Percentiles rank a stretch among this genome's conserved stretches.
These are phyloP conservation scores for Meira nashicola DNA, from an alignment of 1,284 basidiomycete species.

Conservation along the genomic window DNA sequence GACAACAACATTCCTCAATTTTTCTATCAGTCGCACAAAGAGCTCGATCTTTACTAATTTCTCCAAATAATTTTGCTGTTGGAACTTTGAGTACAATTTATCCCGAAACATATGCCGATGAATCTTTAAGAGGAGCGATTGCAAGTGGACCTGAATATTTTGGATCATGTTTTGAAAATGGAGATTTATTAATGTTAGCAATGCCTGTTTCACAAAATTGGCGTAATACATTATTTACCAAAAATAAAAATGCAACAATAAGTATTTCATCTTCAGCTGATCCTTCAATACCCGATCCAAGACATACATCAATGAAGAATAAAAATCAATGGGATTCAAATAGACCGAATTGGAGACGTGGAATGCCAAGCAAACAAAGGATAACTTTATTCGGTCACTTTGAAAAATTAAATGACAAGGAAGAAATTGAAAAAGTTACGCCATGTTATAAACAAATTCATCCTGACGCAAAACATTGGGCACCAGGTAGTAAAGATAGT, in stretches of 20 bases:
- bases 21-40: constrained; percentile 1
- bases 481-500: constrained; percentile 30
- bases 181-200: constrained; percentile 46
- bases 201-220: constrained; percentile 48
- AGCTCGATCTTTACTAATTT: constrained; percentile 18
- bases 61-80: constrained; percentile 31
- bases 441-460: constrained; percentile 38
- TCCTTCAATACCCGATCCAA: constrained; percentile 29
- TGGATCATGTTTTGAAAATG: constrained; percentile 38
- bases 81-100: constrained; percentile 33
- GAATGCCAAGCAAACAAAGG: constrained; percentile 48
- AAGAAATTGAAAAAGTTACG: constrained; percentile 10
- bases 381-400: constrained; percentile 45
- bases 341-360: constrained; percentile 41
- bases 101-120: constrained; percentile 19
- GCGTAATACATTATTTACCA: constrained; percentile 34
- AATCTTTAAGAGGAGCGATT: constrained; percentile 23
- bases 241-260: constrained; percentile 30
- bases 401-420: constrained; percentile 16
- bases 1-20: not conserved
- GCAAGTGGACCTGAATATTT: constrained; percentile 46
- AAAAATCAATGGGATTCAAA: constrained; percentile 25
- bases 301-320: constrained; percentile 18
- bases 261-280: constrained; percentile 35
- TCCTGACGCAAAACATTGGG: constrained; percentile 41